Base-by-base conservation (phyloP, 139 green algal species). In the Picochlorum sp. region DNA sequence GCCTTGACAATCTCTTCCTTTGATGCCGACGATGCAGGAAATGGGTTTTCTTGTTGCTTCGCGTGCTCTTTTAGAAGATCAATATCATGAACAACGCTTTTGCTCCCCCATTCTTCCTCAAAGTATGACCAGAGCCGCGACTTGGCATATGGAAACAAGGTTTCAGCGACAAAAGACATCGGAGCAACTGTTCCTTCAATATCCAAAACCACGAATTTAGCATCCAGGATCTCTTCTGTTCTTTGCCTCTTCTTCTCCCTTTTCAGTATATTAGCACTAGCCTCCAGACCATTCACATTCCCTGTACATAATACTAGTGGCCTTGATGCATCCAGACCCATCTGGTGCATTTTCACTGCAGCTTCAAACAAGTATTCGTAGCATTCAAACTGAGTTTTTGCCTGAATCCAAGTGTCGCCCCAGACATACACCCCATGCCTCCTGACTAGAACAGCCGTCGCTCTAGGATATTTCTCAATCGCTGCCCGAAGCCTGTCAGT, bases 281-380 rank as follows among this genome's bases (percentile, higher is more conserved):
- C 10, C 7, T 33, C 4, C 14, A 45, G 31, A 16, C 9, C 14
- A 47, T 14, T 59, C 10, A 60, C 33, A 8, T 62, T 37, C 32
- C 14, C 29, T 2, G 39, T n/a, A n/a, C n/a, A n/a, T n/a, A n/a
- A n/a, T 47, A 47, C 39, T 26, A 67, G 36, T 0, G 73, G 64
- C 4, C 67, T 20, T 59, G 53, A 29, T 12, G 78, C 72, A 65
- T 92, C 73, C 20, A 96, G 53, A 8, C 90, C 89, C 57, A 96
- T 55, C 25, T 69, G 37, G 3, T 60, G 59, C 85, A 97, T 85
- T 24, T 73, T 53, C 33, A 95, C 65, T 14, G 89, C 89, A 18
- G 76, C 70, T 47, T 93, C 78, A 70, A 97, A 97, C 14, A 97
- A 77, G 69, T 95, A 97, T 68, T 97, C 86, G 58, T 97, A 97